Evolutionary conservation across 1,139 yeast species (phyloP).

Genomic region (Diutina catenulata): DNA sequence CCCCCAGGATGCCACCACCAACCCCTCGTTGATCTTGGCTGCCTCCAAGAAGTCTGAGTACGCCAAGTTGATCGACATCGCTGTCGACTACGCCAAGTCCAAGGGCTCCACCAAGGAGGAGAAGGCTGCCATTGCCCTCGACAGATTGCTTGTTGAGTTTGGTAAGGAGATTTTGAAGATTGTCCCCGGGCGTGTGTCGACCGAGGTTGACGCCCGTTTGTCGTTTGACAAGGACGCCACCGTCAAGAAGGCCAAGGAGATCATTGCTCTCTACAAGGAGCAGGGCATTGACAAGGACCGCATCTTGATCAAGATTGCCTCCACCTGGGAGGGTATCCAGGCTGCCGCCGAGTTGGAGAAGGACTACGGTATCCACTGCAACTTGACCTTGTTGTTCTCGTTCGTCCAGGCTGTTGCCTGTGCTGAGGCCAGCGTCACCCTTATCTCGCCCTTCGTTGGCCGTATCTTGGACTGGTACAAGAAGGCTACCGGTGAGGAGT

Average conservation of each 20-base stretch:
- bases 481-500: conserved; percentile 84
- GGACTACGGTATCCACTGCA: conserved; percentile 85
- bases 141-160: conserved; percentile 87
- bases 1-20: conserved; percentile 99
- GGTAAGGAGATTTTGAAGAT: conserved; percentile 88
- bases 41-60: conserved; percentile 88
- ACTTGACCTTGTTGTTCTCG: conserved; percentile 90
- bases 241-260: conserved; percentile 78
- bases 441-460: conserved; percentile 98
- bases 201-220: conserved; percentile 97
- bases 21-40: conserved; percentile 94
- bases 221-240: conserved; percentile 93
- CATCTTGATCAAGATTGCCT: conserved; percentile 89
- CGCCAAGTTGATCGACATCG: conserved; percentile 80
- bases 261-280: conserved; percentile 74
- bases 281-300: conserved; percentile 82
- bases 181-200: conserved; percentile 98
- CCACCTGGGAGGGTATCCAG: conserved; percentile 99
- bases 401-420: conserved; percentile 97
- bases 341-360: conserved; percentile 94
- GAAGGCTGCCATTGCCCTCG: conserved; percentile 67
- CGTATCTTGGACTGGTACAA: conserved; percentile 99
- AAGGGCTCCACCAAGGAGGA: conserved; percentile 38
- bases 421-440: conserved; percentile 94
- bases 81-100: conserved; percentile 76